Evolutionary conservation across 768 basidiomycete species (phyloP), one percentile per base, ranked within the genome.

Genomic region (Leccinum subgranulosum): DNA sequence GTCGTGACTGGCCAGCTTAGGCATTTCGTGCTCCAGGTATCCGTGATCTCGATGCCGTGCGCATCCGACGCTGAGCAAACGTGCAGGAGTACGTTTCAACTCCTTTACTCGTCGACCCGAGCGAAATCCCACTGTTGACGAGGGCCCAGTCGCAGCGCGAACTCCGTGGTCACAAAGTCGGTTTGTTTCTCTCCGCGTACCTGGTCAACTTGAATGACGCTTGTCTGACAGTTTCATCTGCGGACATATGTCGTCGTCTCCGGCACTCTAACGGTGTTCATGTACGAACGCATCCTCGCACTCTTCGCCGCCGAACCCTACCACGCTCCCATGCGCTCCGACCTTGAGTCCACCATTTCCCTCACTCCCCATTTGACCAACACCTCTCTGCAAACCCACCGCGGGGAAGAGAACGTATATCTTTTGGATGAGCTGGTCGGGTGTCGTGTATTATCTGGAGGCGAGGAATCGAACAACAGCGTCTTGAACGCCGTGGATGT

Each of bases 11-110:
- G 92, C 10, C 96, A 97, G 64, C 78, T 99, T 46, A 83, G 96
- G 25, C 92, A 98, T 72, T 99, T 98, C 72, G 93, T 99, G 17
- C 85, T 98, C 36, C 97, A 98, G 85, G 96, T 93, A 60, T 51
- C 46, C 15, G 14, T 27, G 17, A 57, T 58, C 14, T 52, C 54
- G 33, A 56, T 52, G 36, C n/a, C 51, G 17, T 50, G 21, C 46
- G 36, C 28, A 59, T 53, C 43, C 43, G 19, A 29, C 46, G 53
- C 54, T 60, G 49, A 59, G 52, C 28, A 4, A 47, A 36, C 10
- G 8, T 39, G 4, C 62, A 99, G 95, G 92, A 97, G 76, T 98
- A 99, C 72, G 72, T 98, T 6, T 68, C 79, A 21, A 77, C 77
- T 14, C 95, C 95, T 0, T 73, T 98, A 6, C 79, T 98, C 2